Evolutionary conservation across 129 eudicot species (phyloP), one percentile per base, ranked within the genome.

Genomic region (Silybum marianum): DNA sequence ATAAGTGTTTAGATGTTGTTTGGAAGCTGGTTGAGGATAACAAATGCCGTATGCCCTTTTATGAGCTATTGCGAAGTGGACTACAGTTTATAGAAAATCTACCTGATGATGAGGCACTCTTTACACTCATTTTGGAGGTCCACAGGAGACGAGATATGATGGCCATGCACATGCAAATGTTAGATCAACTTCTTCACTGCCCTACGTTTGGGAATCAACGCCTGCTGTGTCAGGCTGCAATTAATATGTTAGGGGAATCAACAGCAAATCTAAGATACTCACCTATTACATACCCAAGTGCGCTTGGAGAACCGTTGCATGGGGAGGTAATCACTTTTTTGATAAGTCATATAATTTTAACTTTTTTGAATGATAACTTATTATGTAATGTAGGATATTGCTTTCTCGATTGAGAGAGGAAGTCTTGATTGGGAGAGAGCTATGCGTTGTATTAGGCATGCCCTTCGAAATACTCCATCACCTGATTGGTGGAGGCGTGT

Each of bases 401-500:
- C 99, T 40, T 69, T 88, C 42, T 92, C 92, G 74, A 89, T 95
- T 79, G 94, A 86, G 75, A 95, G 76, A 85, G 99, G 97, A 81
- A 92, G 91, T 88, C 84, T 92, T 39, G 99, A 95, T 39, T 92
- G 99, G 99, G 97, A 95, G 70, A 83, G 99, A 82, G 97, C 99
- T 78, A 77, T 92, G 48, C 91, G 99, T 46, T 95, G 99, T 85
- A 69, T 95, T 60, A 88, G 97, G 62, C 99, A 95, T 72, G 99
- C 99, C 66, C 90, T 95, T 72, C 94, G 97, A 67, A 88, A 85
- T 74, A 92, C 97, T n/a, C 99, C 99, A 65, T 91, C 99, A 67
- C 97, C 97, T 46, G 99, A 95, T 76, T 95, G 99, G 97, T 95
- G 97, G 99, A 91, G 90, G 69, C 94, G 99, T 10, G 97, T 92